Evolutionary conservation across 805 yeast species (phyloP), one percentile per base, ranked within the genome.

Genomic region (Monosporozyma siamensis): DNA sequence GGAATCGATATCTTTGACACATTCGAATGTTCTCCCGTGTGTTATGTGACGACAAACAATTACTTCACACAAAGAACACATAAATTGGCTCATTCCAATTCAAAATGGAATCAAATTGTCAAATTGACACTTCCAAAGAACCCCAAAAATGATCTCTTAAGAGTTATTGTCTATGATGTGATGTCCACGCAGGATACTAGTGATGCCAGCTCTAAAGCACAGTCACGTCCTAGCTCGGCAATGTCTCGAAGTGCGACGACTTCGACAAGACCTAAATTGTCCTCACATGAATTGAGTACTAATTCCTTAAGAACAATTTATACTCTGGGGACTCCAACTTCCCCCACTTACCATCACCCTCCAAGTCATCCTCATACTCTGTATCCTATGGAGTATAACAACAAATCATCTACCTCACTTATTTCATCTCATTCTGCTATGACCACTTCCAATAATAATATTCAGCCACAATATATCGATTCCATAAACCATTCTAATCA

Each of bases 141-240:
- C 31, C 59, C 63, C 7, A 46, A 43, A 4, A 55, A 59, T 8
- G 57, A 59, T 42, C 44, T 56, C 48, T 29, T 61, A 21, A 43
- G 64, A 34, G 38, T 58, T 23, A 52, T 59, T 4, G 47, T 61
- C 8, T 61, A 57, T 42, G 65, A 61, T 45, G 54, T 52, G 0
- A 39, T 53, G 17, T 48, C 52, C 22, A 42, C 51, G 34, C 41
- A 32, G n/a, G 18, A 32, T 14, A 10, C 8, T 6, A 29, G 32
- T 29, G 32, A 29, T 6, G 20, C 32, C 3, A 29, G 4, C 10
- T 29, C 32, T 14, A 34, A 15, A 2, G 34, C 29, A 18, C 22
- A 39, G 10, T 22, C 44, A 7, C 31, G 39, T n/a, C 18, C 44
- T 6, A 8, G 30, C 7, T 7, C 41, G 1, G 18, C 30, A 2